Evolutionary conservation across 2,329 filamentous ascomycete genomes (phyloP), one percentile per base, ranked within the genome.

Genomic region (Endothia cerciana): DNA sequence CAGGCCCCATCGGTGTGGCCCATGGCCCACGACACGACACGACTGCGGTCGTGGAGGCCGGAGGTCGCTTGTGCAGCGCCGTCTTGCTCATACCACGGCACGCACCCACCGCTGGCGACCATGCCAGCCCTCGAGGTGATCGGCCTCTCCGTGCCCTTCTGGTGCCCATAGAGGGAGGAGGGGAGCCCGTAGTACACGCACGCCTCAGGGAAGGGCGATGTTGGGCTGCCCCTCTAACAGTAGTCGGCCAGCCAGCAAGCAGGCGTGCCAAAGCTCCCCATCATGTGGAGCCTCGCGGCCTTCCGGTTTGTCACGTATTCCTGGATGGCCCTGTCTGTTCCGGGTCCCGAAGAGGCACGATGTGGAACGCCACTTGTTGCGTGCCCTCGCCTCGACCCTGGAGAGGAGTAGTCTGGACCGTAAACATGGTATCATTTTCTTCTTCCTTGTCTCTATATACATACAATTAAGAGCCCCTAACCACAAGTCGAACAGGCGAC

Each of bases 351-450:
- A 30, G 36, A 28, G 19, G 1, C 51, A 17, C 10, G 13, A 43
- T 22, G 36, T 61, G 45, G 19, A 61, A 51, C 47, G 28, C 45
- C 8, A 47, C 7, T 47, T 51, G 57, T 51, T 45, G 15, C 28
- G 17, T 55, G 43, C 30, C 43, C 7, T 33, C 57, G 28, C 51
- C 6, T 36, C 13, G 1, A 3, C 22, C 11, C 10, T 28, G n/a
- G 11, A 10, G 11, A 8, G n/a, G n/a, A n/a, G n/a, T n/a, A 10
- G 43, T 47, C 45, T 47, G 45, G 45, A 25, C 15, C 22, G 55
- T 53, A 17, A 47, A 64, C n/a, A 47, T 64, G 62, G 62, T 64
- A 64, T 64, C 43, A 64, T 58, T 63, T 15, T 55, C 30, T 55
- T 36, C 30, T 64, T 22, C n/a, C 25, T 33, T 28, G 51, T 40